Percentiles rank a stretch among this genome's conserved stretches.
Evolutionary conservation across 2,329 filamentous ascomycete genomes (phyloP).

Genomic region (Aspergillus sp.): DNA sequence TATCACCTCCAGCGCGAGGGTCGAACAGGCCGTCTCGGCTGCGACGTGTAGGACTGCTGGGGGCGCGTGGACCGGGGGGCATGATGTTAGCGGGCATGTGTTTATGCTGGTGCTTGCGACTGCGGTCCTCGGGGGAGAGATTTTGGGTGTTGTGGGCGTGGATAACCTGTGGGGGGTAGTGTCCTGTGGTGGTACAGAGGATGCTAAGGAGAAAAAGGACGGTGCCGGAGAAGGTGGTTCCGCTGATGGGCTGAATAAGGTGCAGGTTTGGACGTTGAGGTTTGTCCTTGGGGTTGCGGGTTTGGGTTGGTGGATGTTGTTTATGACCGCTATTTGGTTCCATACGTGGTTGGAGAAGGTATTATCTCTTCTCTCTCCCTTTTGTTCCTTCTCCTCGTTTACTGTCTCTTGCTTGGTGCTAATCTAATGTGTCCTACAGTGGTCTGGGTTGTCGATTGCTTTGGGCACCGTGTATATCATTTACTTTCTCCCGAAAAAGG

Average conservation of each 20-base stretch:
- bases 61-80: slow-evolving; percentile 81
- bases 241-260: slow-evolving; percentile 16
- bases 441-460: slow-evolving; percentile 44
- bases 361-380: slow-evolving; percentile 24
- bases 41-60: slow-evolving; percentile 75
- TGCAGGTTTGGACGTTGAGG: slow-evolving; percentile 48
- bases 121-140: slow-evolving; percentile 72
- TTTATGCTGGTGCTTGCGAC: slow-evolving; percentile 84
- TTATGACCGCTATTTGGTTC: slow-evolving; percentile 98
- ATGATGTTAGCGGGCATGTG: slow-evolving; percentile 93
- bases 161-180: not conserved
- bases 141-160: slow-evolving; percentile 46
- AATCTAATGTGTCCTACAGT: slow-evolving; percentile 19
- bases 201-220: slow-evolving; percentile 27
- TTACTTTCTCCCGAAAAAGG: slow-evolving; percentile 43
- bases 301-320: slow-evolving; percentile 85
- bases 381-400: slow-evolving; percentile 1
- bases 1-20: slow-evolving; percentile 18
- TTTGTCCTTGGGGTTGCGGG: slow-evolving; percentile 52
- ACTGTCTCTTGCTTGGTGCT: not conserved
- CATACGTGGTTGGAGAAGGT: slow-evolving; percentile 99
- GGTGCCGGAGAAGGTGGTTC: slow-evolving; percentile 10
- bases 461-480: slow-evolving; percentile 42
- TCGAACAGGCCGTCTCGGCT: slow-evolving; percentile 55
- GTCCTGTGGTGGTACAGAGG: slow-evolving; percentile 40